Conservation (phyloP, 148 eudicot species). For the Euryodendron excelsum region DNA sequence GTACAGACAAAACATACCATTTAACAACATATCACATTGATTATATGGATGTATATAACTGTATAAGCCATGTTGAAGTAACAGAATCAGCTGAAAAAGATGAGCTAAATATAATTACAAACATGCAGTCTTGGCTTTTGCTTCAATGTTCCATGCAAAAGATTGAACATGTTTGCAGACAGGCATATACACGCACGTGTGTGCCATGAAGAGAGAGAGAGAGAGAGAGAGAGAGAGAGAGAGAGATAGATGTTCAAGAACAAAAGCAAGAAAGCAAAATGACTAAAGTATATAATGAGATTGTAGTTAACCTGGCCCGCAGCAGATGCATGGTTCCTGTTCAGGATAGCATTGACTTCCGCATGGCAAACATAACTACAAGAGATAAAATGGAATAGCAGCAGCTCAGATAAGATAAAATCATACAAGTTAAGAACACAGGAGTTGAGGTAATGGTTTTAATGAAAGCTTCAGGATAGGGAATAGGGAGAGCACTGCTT, state of each 20-base stretch:
- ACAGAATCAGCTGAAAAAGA: neutral
- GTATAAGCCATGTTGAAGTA: neutral
- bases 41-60: no score
- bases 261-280: no score
- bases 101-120: neutral
- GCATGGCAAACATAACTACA: conserved; percentile 94
- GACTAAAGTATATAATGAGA: neutral
- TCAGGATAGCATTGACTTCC: conserved; percentile 92
- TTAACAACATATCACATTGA: neutral
- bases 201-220: no score
- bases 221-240: neutral
- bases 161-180: neutral
- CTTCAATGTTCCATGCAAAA: neutral
- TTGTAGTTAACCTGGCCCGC: conserved; percentile 69
- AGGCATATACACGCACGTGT: neutral
- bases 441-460: neutral
- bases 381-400: conserved; percentile 1
- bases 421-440: neutral
- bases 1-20: neutral
- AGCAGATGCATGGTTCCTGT: conserved; percentile 94
- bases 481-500: neutral
- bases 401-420: neutral
- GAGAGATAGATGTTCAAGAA: no score
- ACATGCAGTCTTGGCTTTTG: neutral
- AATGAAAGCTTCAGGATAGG: neutral